Evolutionary conservation across 2,329 filamentous ascomycete genomes (phyloP).

Genomic region (Alternaria alternata): DNA sequence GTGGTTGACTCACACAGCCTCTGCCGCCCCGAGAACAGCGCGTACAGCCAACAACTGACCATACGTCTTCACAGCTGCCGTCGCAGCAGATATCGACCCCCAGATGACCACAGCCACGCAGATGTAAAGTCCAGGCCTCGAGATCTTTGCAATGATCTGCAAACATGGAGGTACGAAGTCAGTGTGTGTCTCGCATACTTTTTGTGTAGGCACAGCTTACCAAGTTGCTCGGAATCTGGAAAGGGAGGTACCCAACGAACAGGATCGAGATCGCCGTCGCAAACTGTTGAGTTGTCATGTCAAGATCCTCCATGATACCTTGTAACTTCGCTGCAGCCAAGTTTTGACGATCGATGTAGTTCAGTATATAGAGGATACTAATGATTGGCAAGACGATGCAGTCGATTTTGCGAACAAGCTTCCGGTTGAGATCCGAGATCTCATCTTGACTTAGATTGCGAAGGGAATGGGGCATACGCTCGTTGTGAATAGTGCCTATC

Average conservation of each 20-base stretch:
- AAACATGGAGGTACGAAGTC: no score
- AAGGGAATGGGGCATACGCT: slow-evolving; percentile 25
- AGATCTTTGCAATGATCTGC: not conserved
- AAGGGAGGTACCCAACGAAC: not conserved
- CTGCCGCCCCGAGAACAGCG: not conserved
- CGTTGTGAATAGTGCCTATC: slow-evolving; percentile 7
- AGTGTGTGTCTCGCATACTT: no score
- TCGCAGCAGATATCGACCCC: not conserved
- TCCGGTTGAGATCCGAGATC: slow-evolving; percentile 22
- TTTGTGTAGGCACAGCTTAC: not conserved
- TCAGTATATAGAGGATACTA: not conserved
- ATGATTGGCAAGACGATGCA: not conserved
- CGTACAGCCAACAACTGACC: not conserved
- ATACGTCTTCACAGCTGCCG: not conserved
- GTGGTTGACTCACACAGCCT: not conserved
- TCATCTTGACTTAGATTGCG: slow-evolving; percentile 26
- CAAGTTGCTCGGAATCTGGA: not conserved
- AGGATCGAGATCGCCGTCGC: not conserved
- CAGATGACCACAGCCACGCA: not conserved
- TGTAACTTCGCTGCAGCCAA: not conserved
- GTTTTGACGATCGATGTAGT: not conserved
- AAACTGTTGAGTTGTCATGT: not conserved
- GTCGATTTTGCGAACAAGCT: slow-evolving; percentile 35
- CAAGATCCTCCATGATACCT: not conserved
- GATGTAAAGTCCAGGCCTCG: not conserved